These are phyloP conservation scores for Gardenia jasminoides DNA, from an alignment of 257 asterid species.

Conservation along the genomic window DNA sequence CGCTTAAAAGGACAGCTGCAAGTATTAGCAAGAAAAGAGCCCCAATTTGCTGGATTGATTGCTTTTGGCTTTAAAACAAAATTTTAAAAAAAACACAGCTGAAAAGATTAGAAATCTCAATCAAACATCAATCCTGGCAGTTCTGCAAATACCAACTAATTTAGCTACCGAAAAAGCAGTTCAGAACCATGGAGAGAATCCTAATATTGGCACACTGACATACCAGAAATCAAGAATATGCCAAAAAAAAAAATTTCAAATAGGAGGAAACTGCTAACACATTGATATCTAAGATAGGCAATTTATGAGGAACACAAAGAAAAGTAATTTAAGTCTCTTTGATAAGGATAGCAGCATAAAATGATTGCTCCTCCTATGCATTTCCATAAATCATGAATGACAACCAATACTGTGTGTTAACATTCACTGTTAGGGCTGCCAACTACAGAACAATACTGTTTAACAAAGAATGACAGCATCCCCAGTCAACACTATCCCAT, in stretches of 20 bases:
- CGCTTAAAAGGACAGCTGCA: conserved; percentile 81
- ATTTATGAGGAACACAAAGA: background rate
- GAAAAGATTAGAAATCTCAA: background rate
- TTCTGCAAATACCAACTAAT: background rate
- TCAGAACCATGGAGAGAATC: no score
- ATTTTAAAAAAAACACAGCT: background rate
- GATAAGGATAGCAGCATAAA: background rate
- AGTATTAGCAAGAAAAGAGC: conserved; percentile 85
- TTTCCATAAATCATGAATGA: background rate
- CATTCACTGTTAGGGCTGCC: background rate
- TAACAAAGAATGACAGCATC: background rate
- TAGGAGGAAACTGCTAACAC: background rate
- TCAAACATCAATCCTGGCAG: background rate
- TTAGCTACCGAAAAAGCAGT: background rate
- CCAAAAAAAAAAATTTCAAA: background rate
- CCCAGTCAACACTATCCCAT: background rate
- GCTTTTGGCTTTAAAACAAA: conserved; percentile 63
- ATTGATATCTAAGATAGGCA: background rate
- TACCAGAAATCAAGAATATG: background rate
- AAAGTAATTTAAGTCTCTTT: background rate
- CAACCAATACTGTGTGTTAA: background rate
- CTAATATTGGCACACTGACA: background rate
- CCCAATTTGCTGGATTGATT: conserved; percentile 88
- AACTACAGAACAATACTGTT: background rate
- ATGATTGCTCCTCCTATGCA: no score